Conservation (phyloP, 78 protist genomes). For the Trichosphaerium sp. region DNA sequence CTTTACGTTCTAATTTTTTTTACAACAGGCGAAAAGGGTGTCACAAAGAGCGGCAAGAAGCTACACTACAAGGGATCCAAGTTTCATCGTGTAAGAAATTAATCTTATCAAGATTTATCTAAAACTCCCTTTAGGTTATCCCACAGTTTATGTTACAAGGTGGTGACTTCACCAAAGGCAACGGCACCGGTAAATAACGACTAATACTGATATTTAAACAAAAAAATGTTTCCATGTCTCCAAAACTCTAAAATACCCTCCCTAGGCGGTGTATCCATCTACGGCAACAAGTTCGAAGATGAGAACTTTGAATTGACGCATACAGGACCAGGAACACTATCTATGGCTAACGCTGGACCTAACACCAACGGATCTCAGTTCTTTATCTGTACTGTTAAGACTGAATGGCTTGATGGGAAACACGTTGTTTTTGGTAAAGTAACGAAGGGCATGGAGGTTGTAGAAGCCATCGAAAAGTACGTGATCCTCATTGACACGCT, state of each 20-base stretch:
- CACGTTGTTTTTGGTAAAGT: slow-evolving; percentile 71
- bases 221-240: background rate
- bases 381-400: slow-evolving; percentile 17
- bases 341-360: slow-evolving; percentile 86
- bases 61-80: slow-evolving; percentile 43
- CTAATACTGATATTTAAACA: no score
- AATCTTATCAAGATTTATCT: background rate
- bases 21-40: slow-evolving; percentile 50
- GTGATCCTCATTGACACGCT: background rate
- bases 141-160: slow-evolving; percentile 77
- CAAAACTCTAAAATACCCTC: slow-evolving; percentile 43
- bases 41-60: slow-evolving; percentile 40
- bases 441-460: slow-evolving; percentile 30
- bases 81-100: background rate
- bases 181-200: slow-evolving; percentile 78
- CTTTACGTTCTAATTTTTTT: background rate
- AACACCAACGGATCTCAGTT: slow-evolving; percentile 78
- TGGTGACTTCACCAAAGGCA: slow-evolving; percentile 79
- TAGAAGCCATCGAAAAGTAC: slow-evolving; percentile 1
- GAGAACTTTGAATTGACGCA: slow-evolving; percentile 75
- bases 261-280: slow-evolving; percentile 86
- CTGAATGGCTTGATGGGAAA: slow-evolving; percentile 47
- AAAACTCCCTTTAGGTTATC: background rate
- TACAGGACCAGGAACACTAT: slow-evolving; percentile 50
- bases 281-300: slow-evolving; percentile 74